Conservation (phyloP, 768 basidiomycete species). For the Mycena floridula region DNA sequence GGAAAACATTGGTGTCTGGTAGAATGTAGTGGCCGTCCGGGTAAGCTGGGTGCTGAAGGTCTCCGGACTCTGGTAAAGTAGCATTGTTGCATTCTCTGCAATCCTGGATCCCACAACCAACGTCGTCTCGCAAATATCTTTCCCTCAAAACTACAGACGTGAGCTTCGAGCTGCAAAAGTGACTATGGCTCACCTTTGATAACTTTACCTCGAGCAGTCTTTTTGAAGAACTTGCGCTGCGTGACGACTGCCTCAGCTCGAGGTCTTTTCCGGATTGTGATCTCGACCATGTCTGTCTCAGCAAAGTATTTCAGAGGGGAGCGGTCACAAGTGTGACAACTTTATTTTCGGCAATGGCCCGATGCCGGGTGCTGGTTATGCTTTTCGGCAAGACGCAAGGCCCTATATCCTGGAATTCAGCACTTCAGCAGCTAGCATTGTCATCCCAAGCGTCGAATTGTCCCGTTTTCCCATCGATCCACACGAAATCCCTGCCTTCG, state of each 20-base stretch:
- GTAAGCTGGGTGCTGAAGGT: conserved; percentile 50
- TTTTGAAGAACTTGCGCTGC: conserved; percentile 93
- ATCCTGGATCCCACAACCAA: conserved; percentile 73
- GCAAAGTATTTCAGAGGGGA: no score
- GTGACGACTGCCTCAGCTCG: conserved; percentile 67
- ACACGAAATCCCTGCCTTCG: no score
- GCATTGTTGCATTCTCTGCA: conserved; percentile 56
- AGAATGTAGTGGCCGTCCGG: conserved; percentile 74
- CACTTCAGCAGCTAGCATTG: no score
- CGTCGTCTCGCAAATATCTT: conserved; percentile 88
- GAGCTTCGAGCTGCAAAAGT: no score
- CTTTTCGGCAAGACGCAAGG: no score
- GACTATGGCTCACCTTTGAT: conserved; percentile 87
- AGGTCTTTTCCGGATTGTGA: conserved; percentile 69
- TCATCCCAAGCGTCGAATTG: no score
- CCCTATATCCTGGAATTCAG: no score
- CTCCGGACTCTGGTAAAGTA: conserved; percentile 56
- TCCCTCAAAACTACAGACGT: conserved; percentile 85
- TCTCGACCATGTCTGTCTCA: conserved; percentile 53
- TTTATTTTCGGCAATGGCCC: no score
- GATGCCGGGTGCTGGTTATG: no score
- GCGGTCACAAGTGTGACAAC: no score
- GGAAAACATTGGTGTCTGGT: conserved; percentile 92
- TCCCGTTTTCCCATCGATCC: no score
- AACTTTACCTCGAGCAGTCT: conserved; percentile 90